A percentile compares a stretch with the other conserved stretches of the same genome.
Conservation (phyloP, 176 grass and related monocot genomes). For the Musa troglodytarum region DNA sequence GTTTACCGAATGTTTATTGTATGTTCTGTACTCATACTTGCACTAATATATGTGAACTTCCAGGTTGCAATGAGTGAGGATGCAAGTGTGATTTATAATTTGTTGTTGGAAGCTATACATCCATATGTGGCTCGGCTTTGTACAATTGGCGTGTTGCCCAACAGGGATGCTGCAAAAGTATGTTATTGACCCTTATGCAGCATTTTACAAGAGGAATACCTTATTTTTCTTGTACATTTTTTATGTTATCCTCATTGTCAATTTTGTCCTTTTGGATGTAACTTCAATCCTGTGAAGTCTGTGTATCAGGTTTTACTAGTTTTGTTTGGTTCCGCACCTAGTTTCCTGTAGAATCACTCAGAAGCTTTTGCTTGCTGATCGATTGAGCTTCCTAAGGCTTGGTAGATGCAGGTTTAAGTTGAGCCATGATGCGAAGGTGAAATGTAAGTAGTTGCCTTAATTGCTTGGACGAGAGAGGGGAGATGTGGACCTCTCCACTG, state of each 20-base stretch:
- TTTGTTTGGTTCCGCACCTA: background rate
- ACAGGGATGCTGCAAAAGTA: conserved; percentile 54
- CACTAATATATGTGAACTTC: background rate
- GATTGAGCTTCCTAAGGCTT: background rate
- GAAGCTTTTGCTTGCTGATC: background rate
- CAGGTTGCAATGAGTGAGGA: conserved; percentile 64
- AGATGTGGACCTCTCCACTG: too few species aligned
- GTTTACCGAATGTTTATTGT: background rate
- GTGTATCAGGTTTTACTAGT: background rate
- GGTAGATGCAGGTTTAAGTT: background rate
- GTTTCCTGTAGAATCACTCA: background rate
- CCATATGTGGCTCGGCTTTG: conserved; percentile 45
- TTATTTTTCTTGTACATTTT: background rate
- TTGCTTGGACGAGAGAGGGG: too few species aligned
- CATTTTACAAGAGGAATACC: background rate
- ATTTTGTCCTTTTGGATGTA: background rate
- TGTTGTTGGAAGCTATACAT: conserved; percentile 50
- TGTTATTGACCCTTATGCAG: conserved; percentile 9
- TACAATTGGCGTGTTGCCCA: conserved; percentile 49
- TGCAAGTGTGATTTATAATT: conserved; percentile 32
- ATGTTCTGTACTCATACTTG: background rate
- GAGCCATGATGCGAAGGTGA: too few species aligned
- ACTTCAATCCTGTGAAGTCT: background rate
- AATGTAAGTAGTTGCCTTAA: too few species aligned
- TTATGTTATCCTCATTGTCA: background rate